These are phyloP conservation scores for Hypoxylon subgilvum DNA, from an alignment of 495 filamentous ascomycete species.

Conservation along the genomic window DNA sequence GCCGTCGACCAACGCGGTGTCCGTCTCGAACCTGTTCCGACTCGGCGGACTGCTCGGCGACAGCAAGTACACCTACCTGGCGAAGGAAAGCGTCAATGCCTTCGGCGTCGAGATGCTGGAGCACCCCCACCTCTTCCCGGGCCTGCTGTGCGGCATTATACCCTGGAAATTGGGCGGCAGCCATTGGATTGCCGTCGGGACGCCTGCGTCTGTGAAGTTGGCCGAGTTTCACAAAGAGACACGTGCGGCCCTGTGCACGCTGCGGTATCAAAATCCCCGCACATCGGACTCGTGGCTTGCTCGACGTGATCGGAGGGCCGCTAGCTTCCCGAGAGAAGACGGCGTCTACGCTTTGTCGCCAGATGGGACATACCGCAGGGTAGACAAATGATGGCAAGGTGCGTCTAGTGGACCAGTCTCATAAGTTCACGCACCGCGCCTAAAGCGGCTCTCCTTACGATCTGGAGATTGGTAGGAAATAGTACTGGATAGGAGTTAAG, in stretches of 20 bases:
- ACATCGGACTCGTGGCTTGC: conserved; percentile 30
- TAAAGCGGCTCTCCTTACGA: neutral
- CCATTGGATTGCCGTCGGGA: conserved; percentile 35
- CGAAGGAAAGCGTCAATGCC: conserved; percentile 75
- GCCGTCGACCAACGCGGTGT: conserved; percentile 85
- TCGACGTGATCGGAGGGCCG: conserved; percentile 23
- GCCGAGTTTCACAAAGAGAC: conserved; percentile 32
- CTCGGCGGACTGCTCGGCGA: conserved; percentile 74
- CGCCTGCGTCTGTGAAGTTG: neutral
- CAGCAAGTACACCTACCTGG: conserved; percentile 65
- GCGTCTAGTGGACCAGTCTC: neutral
- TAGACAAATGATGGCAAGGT: neutral
- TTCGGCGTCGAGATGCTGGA: conserved; percentile 91
- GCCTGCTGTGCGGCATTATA: conserved; percentile 77
- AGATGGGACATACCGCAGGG: conserved; percentile 16
- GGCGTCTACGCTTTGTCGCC: conserved; percentile 11
- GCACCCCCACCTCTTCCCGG: conserved; percentile 86
- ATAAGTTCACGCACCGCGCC: neutral
- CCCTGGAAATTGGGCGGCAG: conserved; percentile 62
- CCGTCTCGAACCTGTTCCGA: conserved; percentile 81
- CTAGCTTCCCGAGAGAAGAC: conserved; percentile 4
- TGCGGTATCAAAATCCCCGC: conserved; percentile 30
- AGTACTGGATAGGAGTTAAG: too few species aligned
- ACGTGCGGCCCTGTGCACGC: conserved; percentile 35
- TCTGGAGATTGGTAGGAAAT: neutral